Percentiles rank a stretch among this genome's conserved stretches.
Conservation (phyloP, 73 alveolate species). For the Tetrahymena thermophila region DNA sequence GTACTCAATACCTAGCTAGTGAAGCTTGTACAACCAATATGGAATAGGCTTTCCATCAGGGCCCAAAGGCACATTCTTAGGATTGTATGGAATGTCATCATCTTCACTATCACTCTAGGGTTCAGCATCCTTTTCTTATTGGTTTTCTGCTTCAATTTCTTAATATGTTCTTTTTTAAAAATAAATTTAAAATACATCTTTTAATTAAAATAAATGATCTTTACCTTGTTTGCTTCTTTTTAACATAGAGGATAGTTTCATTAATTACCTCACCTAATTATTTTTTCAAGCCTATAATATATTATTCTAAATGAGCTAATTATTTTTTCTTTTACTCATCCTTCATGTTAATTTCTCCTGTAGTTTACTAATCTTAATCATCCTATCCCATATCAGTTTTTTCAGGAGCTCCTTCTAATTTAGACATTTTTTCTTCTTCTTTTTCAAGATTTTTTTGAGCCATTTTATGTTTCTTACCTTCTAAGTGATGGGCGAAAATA, state of each 20-base stretch:
- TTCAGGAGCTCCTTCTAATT: not conserved
- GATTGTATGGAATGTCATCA: conserved; percentile 61
- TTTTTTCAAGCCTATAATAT: conserved; percentile 69
- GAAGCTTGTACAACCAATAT: conserved; percentile 99
- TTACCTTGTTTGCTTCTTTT: conserved; percentile 82
- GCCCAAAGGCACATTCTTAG: conserved; percentile 98
- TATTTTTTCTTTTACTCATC: conserved; percentile 47
- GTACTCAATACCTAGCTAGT: conserved; percentile 96
- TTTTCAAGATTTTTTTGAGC: conserved; percentile 51
- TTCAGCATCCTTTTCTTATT: conserved; percentile 55
- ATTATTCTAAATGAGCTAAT: conserved; percentile 73
- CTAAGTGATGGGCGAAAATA: conserved; percentile 77
- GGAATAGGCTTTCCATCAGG: conserved; percentile 99
- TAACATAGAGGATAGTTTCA: conserved; percentile 70
- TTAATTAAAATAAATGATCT: conserved; percentile 53
- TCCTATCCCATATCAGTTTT: conserved; percentile 2
- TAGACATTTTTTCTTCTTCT: not conserved
- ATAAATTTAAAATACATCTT: conserved; percentile 29
- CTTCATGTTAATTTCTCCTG: conserved; percentile 5
- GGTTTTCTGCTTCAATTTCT: conserved; percentile 37
- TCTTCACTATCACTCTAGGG: conserved; percentile 80
- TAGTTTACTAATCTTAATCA: not conserved
- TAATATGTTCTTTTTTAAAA: not conserved
- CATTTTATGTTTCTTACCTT: conserved; percentile 84
- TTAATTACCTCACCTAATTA: conserved; percentile 68